Conservation (phyloP, 805 yeast species). For the Starmerella floris region DNA sequence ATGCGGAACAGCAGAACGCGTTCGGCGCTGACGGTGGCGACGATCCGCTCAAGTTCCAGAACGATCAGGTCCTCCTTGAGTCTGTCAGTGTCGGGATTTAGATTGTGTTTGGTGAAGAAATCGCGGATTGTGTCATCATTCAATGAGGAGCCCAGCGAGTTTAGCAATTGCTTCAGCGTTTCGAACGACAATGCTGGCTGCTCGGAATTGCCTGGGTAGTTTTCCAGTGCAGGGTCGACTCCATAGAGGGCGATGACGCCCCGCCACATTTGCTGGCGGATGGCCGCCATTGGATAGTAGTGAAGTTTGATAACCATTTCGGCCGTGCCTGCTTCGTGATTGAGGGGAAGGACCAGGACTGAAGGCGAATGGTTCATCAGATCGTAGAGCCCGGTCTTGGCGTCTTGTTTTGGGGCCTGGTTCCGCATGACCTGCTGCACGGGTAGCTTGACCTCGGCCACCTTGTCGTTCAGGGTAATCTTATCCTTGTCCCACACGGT, state of each 20-base stretch:
- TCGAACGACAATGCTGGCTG: slow-evolving; percentile 34
- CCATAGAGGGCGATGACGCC: slow-evolving; percentile 44
- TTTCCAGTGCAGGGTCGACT: slow-evolving; percentile 27
- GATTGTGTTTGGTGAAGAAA: slow-evolving; percentile 25
- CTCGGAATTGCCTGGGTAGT: slow-evolving; percentile 19
- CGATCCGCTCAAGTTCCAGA: slow-evolving; percentile 36
- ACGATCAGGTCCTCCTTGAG: slow-evolving; percentile 44
- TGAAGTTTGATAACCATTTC: slow-evolving; percentile 45
- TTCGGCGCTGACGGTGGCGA: slow-evolving; percentile 23
- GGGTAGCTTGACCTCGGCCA: slow-evolving; percentile 52
- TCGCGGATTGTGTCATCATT: slow-evolving; percentile 23
- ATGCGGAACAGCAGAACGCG: slow-evolving; percentile 46
- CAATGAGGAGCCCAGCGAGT: slow-evolving; percentile 44
- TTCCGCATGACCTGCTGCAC: slow-evolving; percentile 35
- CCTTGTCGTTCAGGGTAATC: slow-evolving; percentile 68
- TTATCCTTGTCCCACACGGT: slow-evolving; percentile 74
- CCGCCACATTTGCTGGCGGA: slow-evolving; percentile 60
- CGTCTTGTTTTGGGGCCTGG: slow-evolving; percentile 26
- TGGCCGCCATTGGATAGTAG: slow-evolving; percentile 49
- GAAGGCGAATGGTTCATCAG: slow-evolving; percentile 14
- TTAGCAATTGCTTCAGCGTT: slow-evolving; percentile 54
- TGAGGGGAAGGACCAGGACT: slow-evolving; percentile 14
- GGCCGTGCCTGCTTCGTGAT: slow-evolving; percentile 17
- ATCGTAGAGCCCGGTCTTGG: slow-evolving; percentile 27
- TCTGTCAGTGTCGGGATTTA: slow-evolving; percentile 28